Evolutionary conservation across 768 basidiomycete species (phyloP).

Genomic region (Hirschioporus abietinus): DNA sequence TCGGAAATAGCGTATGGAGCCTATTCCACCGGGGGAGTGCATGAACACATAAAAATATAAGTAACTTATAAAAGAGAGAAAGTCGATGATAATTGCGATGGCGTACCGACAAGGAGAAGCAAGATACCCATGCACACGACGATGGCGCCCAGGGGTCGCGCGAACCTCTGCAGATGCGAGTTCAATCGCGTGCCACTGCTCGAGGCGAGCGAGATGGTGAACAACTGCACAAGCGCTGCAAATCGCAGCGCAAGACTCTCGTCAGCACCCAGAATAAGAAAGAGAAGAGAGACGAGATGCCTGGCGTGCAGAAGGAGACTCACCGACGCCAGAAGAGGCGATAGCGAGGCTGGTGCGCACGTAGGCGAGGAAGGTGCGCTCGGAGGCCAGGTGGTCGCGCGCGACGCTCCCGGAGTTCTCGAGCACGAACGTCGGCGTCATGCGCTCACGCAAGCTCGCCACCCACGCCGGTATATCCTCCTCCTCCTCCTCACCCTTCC

Average conservation of each 20-base stretch:
- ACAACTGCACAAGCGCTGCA: conserved; percentile 52
- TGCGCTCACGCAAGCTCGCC: not conserved
- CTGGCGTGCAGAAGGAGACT: conserved; percentile 18
- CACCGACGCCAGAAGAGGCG: conserved; percentile 55
- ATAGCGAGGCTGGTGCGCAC: conserved; percentile 58
- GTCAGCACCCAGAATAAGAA: no score
- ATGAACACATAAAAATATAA: conserved; percentile 2
- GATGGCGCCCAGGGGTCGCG: conserved; percentile 49
- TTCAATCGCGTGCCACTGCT: conserved; percentile 5
- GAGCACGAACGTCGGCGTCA: conserved; percentile 25
- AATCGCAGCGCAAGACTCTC: not conserved
- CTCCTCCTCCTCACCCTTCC: not conserved
- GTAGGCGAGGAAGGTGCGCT: conserved; percentile 60
- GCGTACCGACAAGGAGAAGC: conserved; percentile 45
- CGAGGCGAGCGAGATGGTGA: conserved; percentile 31
- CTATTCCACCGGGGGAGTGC: conserved; percentile 24
- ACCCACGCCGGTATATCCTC: not conserved
- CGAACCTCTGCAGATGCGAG: conserved; percentile 24
- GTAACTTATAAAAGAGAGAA: not conserved
- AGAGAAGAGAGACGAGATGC: not conserved
- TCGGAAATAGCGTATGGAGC: conserved; percentile 46
- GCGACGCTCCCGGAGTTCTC: conserved; percentile 61
- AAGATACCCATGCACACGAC: conserved; percentile 40
- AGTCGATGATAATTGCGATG: no score
- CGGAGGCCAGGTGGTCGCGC: conserved; percentile 58